phyloP scores from a whole-genome alignment of 148 eudicot species.

The Persicaria tinctoria region DNA sequence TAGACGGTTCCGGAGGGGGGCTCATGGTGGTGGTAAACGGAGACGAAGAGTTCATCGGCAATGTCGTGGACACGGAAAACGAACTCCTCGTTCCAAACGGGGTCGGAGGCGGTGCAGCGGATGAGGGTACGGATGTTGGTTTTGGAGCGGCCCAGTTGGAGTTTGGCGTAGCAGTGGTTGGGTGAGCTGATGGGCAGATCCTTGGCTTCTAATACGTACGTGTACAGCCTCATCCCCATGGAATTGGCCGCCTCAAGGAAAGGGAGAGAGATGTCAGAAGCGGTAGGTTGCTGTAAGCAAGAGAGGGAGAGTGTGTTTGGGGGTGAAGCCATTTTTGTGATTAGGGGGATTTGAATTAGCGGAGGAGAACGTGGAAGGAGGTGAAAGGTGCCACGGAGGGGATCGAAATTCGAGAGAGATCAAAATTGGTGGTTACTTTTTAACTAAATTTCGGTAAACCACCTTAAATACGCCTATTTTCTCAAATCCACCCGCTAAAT shows the following conservation, averaged over 20 bases:
- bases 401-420: neutral
- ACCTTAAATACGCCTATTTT: too few species aligned
- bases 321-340: neutral
- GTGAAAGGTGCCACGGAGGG: neutral
- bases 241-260: neutral
- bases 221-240: constrained; percentile 55
- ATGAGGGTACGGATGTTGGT: constrained; percentile 49
- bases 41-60: constrained; percentile 57
- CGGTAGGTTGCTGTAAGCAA: too few species aligned
- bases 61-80: constrained; percentile 61
- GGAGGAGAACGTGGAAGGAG: neutral
- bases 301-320: too few species aligned
- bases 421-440: neutral
- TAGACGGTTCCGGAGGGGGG: constrained; percentile 30
- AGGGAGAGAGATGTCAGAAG: neutral
- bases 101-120: constrained; percentile 32
- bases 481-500: too few species aligned
- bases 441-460: too few species aligned
- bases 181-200: constrained; percentile 34
- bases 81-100: constrained; percentile 93
- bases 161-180: constrained; percentile 42
- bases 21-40: constrained; percentile 40
- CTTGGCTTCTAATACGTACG: constrained; percentile 57
- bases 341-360: neutral
- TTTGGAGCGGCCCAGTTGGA: constrained; percentile 65